Evolutionary conservation across 2,329 filamentous ascomycete species (phyloP), one percentile per base, ranked within the genome.

Genomic region (Sporothrix protearum): DNA sequence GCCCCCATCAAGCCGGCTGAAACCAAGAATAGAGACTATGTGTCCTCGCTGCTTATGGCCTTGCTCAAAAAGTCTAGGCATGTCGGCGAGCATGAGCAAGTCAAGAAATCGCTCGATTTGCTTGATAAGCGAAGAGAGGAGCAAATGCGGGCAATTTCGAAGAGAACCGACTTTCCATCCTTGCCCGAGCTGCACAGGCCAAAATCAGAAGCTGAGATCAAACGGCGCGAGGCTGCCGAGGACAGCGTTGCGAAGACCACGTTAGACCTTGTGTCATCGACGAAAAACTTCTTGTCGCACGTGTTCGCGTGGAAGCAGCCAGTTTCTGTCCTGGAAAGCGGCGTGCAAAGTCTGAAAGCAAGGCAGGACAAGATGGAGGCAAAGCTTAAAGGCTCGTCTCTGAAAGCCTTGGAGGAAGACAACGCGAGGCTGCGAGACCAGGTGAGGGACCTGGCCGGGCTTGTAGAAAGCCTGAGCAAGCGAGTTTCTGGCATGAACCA

Each of bases 161-260:
- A 51, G 25, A 59, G 71, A 12, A 3, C 66, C 1, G 74, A 75
- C 12, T 76, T 72, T 53, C 72, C 75, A 1, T 70, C 70, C 12
- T 36, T 72, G 42, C 42, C 53, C 6, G 72, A 70, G 33, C 22
- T 68, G 25, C 14, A 66, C 10, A 45, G 57, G 19, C 57, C 39
- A 14, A 28, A 7, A 9, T 22, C 39, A 2, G 70, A 22, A 5
- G 14, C 51, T n/a, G 49, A 68, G 33, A 53, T 45, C 5, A 28
- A 14, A 12, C 49, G 33, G 66, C 67, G 28, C 55, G 33, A 73
- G 10, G n/a, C 12, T 3, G 19, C 28, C 0, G 57, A 61, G 10
- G 4, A 25, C 2, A 67, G 14, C n/a, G 49, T 63, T 16, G 36
- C 53, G 3, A 61, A 71, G 28, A 6, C 8, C 9, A 22, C 22